Conservation (phyloP, 768 basidiomycete species). For the Suillus plorans region DNA sequence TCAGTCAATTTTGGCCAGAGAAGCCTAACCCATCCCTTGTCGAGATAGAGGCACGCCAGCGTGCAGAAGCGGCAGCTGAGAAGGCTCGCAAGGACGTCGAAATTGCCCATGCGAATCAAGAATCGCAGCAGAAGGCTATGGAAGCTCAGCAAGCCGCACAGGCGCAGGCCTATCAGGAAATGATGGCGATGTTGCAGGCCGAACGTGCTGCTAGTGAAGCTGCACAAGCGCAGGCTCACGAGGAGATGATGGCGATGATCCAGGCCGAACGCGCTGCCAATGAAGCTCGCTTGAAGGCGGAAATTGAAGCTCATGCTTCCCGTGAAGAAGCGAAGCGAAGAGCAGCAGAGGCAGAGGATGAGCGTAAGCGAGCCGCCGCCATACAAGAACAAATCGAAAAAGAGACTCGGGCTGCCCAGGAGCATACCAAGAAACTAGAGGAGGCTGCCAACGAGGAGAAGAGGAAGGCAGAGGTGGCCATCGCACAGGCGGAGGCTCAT, state of each 20-base stretch:
- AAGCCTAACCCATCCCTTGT: not conserved
- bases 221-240: not conserved
- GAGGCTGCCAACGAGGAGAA: conserved; percentile 21
- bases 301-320: conserved; percentile 10
- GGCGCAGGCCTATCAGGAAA: not conserved
- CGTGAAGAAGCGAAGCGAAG: not conserved
- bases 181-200: not conserved
- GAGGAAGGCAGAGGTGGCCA: conserved; percentile 9
- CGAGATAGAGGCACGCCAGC: conserved; percentile 4
- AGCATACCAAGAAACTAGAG: conserved; percentile 5
- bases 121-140: not conserved
- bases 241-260: not conserved
- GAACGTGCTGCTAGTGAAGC: not conserved
- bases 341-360: conserved; percentile 6
- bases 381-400: conserved; percentile 12
- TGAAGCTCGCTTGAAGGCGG: conserved; percentile 7
- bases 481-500: not conserved
- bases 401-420: conserved; percentile 7
- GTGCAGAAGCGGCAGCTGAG: conserved; percentile 5
- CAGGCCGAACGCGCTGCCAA: conserved; percentile 1
- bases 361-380: conserved; percentile 6
- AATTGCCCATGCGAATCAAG: not conserved
- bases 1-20: not conserved
- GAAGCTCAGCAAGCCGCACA: not conserved
- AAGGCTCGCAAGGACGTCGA: conserved; percentile 2